Base-by-base conservation (phyloP, 352 stramenopile genomes). In the Pythium brachiatum region DNA sequence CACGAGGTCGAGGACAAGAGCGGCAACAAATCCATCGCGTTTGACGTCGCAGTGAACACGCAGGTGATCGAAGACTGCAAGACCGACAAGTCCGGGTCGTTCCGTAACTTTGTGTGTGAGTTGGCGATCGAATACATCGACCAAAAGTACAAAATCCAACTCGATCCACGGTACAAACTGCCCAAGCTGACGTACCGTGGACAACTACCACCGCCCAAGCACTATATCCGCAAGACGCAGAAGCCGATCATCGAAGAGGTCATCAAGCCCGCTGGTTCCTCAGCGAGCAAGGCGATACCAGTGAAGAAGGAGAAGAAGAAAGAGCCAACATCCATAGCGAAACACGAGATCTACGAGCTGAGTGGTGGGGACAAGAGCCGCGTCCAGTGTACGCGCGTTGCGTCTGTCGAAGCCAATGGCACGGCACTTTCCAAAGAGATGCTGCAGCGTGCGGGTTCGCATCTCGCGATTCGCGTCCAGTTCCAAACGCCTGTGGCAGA, bases 51-150 rank as follows among this genome's bases (percentile, higher is more conserved):
- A 0, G 85, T 94, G 20, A 94, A 94, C 47, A 76, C 79, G 20
- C 86, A 91, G 32, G 85, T 91, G 5, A 64, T 91, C 7, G 64
- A 79, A 26, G 83, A 91, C 48, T 89, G 81, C 62, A 65, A 84
- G 61, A 27, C 55, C 16, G 85, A 94, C 66, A 83, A 74, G 61
- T 86, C 77, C 1, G 85, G 83, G 1, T 57, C 83, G 16, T 92
- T 94, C 31, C 79, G 83, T 34, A 86, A 92, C 54, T 94, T 94
- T 75, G 79, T 94, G 36, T 94, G 85, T 53, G 79, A 94, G 39
- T 48, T 94, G 9, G 81, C 85, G 25, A 83, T 92, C 48, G 77
- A 94, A 52, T 92, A 92, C 59, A 84, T 94, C 31, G 79, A 89
- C 44, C 79, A 90, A 60, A 94, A 94, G 79, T 91, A 94, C 66